A percentile compares a stretch with the other conserved stretches of the same genome.
phyloP scores from a whole-genome alignment of 495 filamentous ascomycete species.

The Sordaria brevicollis region DNA sequence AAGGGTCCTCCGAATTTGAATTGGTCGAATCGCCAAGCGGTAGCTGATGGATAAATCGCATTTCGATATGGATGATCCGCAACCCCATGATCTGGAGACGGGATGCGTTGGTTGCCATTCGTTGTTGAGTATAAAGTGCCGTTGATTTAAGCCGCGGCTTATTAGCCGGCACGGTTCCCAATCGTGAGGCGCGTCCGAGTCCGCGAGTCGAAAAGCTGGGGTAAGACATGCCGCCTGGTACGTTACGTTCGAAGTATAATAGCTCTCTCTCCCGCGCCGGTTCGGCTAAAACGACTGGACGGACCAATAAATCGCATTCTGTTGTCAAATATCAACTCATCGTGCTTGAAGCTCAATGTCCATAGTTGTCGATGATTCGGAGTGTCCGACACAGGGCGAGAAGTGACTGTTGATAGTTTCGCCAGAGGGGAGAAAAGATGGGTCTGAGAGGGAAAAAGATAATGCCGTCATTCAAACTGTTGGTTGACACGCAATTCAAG shows the following conservation, averaged over 20 bases:
- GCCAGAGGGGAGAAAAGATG: background rate
- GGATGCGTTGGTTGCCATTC: conserved; percentile 13
- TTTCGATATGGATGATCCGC: background rate
- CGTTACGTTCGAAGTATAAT: background rate
- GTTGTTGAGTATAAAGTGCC: conserved; percentile 7
- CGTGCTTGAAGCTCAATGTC: background rate
- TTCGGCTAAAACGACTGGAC: background rate
- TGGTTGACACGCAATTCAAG: background rate
- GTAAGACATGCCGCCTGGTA: background rate
- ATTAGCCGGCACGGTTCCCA: conserved; percentile 8
- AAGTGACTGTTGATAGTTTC: background rate
- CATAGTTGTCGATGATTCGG: background rate
- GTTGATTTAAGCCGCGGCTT: conserved; percentile 11
- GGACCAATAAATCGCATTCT: background rate
- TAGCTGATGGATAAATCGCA: conserved; percentile 21
- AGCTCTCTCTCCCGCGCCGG: background rate
- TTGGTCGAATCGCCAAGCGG: conserved; percentile 12
- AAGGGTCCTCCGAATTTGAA: background rate
- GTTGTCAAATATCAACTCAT: background rate
- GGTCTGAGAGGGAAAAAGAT: background rate
- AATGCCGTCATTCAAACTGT: background rate
- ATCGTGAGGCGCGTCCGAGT: background rate
- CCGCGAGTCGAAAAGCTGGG: background rate
- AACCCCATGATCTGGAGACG: conserved; percentile 20
- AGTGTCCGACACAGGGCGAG: background rate